Percentiles rank a stretch among this genome's conserved stretches.
phyloP scores from a whole-genome alignment of 352 stramenopile genomes.

The Phytopythium sindhum region DNA sequence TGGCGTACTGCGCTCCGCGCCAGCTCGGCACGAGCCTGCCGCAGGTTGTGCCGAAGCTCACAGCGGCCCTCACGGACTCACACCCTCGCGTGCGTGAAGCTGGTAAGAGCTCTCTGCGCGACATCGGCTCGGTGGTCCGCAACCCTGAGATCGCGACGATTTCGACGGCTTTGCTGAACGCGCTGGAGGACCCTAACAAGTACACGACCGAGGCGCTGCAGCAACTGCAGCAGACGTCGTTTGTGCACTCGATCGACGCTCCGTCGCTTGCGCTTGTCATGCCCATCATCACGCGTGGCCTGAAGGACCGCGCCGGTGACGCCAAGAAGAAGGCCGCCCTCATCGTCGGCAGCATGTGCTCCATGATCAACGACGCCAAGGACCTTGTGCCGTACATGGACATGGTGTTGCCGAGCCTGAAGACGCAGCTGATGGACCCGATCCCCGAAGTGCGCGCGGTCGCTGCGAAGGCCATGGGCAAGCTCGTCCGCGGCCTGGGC shows the following conservation, averaged over 20 bases:
- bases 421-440: constrained; percentile 90
- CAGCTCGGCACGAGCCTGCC: constrained; percentile 97
- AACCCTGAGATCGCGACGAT: constrained; percentile 99
- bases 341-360: constrained; percentile 99
- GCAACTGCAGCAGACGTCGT: constrained; percentile 96
- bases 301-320: constrained; percentile 96
- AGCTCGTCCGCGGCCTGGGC: constrained; percentile 94
- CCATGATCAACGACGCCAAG: constrained; percentile 98
- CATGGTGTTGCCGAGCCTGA: constrained; percentile 95
- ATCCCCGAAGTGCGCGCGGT: constrained; percentile 95
- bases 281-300: constrained; percentile 96
- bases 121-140: constrained; percentile 97
- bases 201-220: constrained; percentile 94
- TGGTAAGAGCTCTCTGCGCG: constrained; percentile 93
- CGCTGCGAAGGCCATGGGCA: constrained; percentile 93
- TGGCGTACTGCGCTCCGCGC: constrained; percentile 98
- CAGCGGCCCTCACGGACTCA: constrained; percentile 96
- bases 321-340: constrained; percentile 98
- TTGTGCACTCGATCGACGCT: constrained; percentile 99
- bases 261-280: constrained; percentile 99
- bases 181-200: constrained; percentile 93
- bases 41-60: constrained; percentile 98
- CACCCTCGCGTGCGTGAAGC: constrained; percentile 98
- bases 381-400: constrained; percentile 98
- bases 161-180: constrained; percentile 91